Evolutionary conservation across 805 yeast genomes (phyloP).

Genomic region (Starmerella cellae): DNA sequence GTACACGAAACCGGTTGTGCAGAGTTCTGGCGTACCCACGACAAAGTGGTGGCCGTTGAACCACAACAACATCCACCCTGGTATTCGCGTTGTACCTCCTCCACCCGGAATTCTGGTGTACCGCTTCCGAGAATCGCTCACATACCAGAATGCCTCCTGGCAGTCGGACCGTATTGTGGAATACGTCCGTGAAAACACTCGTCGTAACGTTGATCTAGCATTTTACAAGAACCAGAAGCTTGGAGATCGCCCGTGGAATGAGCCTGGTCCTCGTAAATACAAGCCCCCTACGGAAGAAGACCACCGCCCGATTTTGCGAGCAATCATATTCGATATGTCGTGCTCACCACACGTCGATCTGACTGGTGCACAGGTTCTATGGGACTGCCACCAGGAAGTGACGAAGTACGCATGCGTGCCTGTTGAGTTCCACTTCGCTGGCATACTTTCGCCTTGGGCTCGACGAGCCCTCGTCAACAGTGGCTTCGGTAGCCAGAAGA

Average conservation of each 20-base stretch:
- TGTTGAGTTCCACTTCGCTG: conserved; percentile 81
- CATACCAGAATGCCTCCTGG: conserved; percentile 66
- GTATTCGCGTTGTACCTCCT: conserved; percentile 52
- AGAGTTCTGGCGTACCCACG: conserved; percentile 3
- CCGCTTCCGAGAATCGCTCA: conserved; percentile 66
- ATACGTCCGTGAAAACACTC: conserved; percentile 47
- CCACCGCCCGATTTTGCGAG: conserved; percentile 50
- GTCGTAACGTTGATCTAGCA: conserved; percentile 38
- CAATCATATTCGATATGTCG: conserved; percentile 71
- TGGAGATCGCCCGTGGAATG: conserved; percentile 80
- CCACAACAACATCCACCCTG: conserved; percentile 40
- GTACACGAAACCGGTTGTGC: conserved; percentile 9
- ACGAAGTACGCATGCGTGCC: conserved; percentile 65
- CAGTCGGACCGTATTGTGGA: conserved; percentile 60
- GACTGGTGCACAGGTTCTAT: conserved; percentile 64
- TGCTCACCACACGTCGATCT: conserved; percentile 64
- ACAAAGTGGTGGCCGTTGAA: conserved; percentile 29
- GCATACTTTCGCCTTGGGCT: conserved; percentile 77
- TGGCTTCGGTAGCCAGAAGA: conserved; percentile 31
- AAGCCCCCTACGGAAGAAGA: conserved; percentile 29
- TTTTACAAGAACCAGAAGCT: conserved; percentile 23
- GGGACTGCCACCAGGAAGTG: conserved; percentile 61
- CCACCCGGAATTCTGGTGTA: conserved; percentile 86
- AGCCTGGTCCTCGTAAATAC: conserved; percentile 49
- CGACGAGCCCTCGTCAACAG: conserved; percentile 65